Evolutionary conservation across 495 filamentous ascomycete species (phyloP).

Genomic region (Clavariopsis aquatica): DNA sequence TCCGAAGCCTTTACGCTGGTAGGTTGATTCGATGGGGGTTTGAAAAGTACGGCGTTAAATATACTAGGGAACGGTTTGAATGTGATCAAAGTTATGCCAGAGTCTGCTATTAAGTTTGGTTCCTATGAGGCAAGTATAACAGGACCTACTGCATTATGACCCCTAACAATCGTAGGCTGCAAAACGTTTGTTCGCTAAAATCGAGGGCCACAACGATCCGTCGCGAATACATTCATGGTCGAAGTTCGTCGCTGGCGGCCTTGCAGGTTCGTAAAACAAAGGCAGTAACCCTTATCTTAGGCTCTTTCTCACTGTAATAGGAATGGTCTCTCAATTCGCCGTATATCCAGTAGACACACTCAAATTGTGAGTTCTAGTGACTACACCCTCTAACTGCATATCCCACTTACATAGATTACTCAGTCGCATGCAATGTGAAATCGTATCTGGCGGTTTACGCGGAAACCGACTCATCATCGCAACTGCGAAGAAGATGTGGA

Average conservation of each 20-base stretch:
- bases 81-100: slow-evolving; percentile 95
- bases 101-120: slow-evolving; percentile 96
- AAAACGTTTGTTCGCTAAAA: slow-evolving; percentile 78
- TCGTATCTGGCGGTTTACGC: slow-evolving; percentile 76
- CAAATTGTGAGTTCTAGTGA: slow-evolving; percentile 70
- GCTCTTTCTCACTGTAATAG: neutral
- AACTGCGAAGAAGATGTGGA: slow-evolving; percentile 83
- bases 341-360: slow-evolving; percentile 97
- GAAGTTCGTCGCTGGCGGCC: slow-evolving; percentile 86
- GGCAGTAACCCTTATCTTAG: slow-evolving; percentile 29
- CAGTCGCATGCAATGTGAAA: slow-evolving; percentile 90
- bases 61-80: slow-evolving; percentile 90
- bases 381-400: neutral
- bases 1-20: slow-evolving; percentile 94
- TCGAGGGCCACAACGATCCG: slow-evolving; percentile 88
- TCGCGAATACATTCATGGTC: slow-evolving; percentile 71
- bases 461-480: slow-evolving; percentile 82
- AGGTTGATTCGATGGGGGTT: slow-evolving; percentile 42
- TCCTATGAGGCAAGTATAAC: slow-evolving; percentile 67
- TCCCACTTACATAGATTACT: slow-evolving; percentile 32
- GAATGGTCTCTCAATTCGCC: slow-evolving; percentile 61
- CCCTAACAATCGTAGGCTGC: slow-evolving; percentile 53
- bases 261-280: slow-evolving; percentile 72
- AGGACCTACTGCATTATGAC: neutral
- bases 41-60: slow-evolving; percentile 43